Percentiles rank a stretch among this genome's conserved stretches.
Evolutionary conservation across 495 filamentous ascomycete species (phyloP).

Genomic region (Xylaria venustula): DNA sequence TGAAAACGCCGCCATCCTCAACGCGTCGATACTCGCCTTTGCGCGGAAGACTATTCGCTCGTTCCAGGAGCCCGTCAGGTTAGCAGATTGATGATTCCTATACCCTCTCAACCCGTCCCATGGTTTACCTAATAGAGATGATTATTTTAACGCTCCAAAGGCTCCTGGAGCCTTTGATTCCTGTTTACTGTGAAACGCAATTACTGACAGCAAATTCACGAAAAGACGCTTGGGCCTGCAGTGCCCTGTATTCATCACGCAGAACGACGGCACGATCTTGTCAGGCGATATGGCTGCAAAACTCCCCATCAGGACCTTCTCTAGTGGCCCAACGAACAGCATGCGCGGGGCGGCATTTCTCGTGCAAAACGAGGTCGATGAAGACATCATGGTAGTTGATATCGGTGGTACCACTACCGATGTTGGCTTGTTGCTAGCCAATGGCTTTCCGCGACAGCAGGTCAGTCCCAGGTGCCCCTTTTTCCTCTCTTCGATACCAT

Average conservation of each 20-base stretch:
- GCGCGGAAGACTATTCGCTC: conserved; percentile 49
- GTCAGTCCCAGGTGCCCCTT: no score
- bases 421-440: conserved; percentile 50
- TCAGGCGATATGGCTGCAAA: conserved; percentile 45
- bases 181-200: not conserved
- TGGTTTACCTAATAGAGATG: no score
- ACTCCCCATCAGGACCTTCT: conserved; percentile 55
- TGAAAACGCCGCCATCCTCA: conserved; percentile 57
- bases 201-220: not conserved
- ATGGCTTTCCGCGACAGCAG: conserved; percentile 56
- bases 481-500: no score
- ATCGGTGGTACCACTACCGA: conserved; percentile 59
- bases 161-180: not conserved
- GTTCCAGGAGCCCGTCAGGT: conserved; percentile 45
- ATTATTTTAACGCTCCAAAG: not conserved
- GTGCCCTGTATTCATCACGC: conserved; percentile 55
- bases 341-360: conserved; percentile 58
- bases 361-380: conserved; percentile 28
- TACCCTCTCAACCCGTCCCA: no score
- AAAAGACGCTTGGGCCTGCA: conserved; percentile 38
- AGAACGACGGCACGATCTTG: conserved; percentile 57
- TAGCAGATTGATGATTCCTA: not conserved
- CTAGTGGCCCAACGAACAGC: conserved; percentile 55
- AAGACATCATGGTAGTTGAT: conserved; percentile 47
- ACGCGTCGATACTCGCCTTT: conserved; percentile 52